A percentile compares a stretch with the other conserved stretches of the same genome.
These are phyloP conservation scores for Metschnikowia hibisci DNA, from an alignment of 805 yeast species.

Conservation along the genomic window DNA sequence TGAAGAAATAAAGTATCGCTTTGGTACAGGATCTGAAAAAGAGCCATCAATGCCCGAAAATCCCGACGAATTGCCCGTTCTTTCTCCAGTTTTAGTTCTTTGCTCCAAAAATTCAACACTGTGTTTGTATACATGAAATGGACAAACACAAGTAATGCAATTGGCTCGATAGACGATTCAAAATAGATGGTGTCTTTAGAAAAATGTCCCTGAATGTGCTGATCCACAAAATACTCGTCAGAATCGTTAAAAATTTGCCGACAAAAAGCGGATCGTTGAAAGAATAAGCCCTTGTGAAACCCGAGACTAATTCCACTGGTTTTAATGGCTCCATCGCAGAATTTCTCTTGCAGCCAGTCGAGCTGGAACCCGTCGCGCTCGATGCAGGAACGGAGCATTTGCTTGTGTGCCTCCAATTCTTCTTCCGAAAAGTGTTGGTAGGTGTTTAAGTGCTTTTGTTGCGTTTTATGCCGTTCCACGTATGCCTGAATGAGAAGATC, in stretches of 20 bases:
- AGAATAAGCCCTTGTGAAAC: constrained; percentile 31
- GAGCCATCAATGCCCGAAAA: constrained; percentile 23
- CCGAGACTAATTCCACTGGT: constrained; percentile 30
- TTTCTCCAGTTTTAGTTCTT: constrained; percentile 22
- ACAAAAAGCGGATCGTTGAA: constrained; percentile 28
- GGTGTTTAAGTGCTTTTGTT: neutral
- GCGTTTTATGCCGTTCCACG: neutral
- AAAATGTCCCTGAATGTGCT: constrained; percentile 25
- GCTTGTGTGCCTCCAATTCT: neutral
- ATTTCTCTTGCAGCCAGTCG: constrained; percentile 20
- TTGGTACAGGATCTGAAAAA: constrained; percentile 15
- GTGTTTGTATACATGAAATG: constrained; percentile 51
- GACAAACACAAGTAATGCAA: constrained; percentile 37
- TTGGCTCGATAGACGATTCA: constrained; percentile 24
- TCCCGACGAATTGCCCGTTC: constrained; percentile 26
- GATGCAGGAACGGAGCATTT: constrained; percentile 2
- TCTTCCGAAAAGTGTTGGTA: constrained; percentile 6
- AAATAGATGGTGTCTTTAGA: constrained; percentile 19
- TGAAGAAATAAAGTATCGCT: constrained; percentile 8
- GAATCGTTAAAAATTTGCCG: constrained; percentile 19
- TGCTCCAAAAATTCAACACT: constrained; percentile 45
- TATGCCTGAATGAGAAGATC: neutral
- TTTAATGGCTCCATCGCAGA: constrained; percentile 34
- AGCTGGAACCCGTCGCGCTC: neutral
- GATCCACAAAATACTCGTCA: constrained; percentile 23